These are phyloP conservation scores for Phlyctochytrium bullatum DNA, from an alignment of 192 early-diverging fungal genomes.

Conservation along the genomic window DNA sequence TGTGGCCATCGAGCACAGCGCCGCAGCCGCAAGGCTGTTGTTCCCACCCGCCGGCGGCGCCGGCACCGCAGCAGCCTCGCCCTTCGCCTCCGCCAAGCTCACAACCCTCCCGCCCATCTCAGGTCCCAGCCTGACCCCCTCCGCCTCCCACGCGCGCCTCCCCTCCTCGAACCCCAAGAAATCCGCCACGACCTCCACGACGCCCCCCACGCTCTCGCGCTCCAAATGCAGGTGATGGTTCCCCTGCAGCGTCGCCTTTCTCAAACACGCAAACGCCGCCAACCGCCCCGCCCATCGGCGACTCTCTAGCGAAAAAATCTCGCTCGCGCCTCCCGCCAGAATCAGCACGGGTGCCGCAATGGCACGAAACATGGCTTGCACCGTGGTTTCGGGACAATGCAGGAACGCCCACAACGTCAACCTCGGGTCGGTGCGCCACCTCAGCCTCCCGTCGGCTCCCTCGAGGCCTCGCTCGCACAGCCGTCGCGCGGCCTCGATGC, in stretches of 20 bases:
- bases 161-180: no score
- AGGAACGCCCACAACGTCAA: conserved; percentile 35
- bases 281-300: conserved; percentile 13
- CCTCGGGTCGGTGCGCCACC: conserved; percentile 28
- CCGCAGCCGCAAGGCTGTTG: no score
- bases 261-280: not conserved
- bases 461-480: conserved; percentile 36
- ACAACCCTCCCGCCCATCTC: not conserved
- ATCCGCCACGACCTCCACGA: not conserved
- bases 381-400: conserved; percentile 26
- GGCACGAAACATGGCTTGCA: conserved; percentile 15
- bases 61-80: not conserved
- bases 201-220: conserved; percentile 11
- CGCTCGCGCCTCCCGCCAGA: conserved; percentile 15
- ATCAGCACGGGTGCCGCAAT: conserved; percentile 22
- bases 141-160: conserved; percentile 5
- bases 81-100: not conserved
- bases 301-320: conserved; percentile 13
- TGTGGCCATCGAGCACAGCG: no score
- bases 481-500: conserved; percentile 28
- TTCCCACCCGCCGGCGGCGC: not conserved
- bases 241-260: conserved; percentile 4
- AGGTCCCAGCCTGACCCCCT: not conserved
- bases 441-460: not conserved
- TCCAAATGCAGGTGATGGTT: conserved; percentile 46